Percentiles rank a stretch among this genome's conserved stretches.
phyloP scores from a whole-genome alignment of 2,329 filamentous ascomycete species.

The Aspergillus phoenicis region DNA sequence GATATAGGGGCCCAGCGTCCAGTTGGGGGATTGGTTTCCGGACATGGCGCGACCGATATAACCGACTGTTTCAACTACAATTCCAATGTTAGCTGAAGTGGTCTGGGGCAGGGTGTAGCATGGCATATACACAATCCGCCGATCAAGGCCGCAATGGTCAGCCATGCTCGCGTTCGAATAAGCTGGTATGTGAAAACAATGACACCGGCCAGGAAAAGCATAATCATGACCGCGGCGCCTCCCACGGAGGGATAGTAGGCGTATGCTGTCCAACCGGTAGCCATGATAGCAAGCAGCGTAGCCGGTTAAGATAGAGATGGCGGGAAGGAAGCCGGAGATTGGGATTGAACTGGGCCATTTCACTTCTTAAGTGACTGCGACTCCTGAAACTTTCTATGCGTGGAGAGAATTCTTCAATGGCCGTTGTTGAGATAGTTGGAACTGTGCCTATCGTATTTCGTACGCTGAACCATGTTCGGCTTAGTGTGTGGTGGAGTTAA shows the following conservation, averaged over 20 bases:
- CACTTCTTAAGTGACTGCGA: not conserved
- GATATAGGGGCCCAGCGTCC: slow-evolving; percentile 12
- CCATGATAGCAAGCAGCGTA: not conserved
- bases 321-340: not conserved
- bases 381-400: not conserved
- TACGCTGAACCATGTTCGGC: not conserved
- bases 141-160: slow-evolving; percentile 6
- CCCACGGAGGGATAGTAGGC: slow-evolving; percentile 8
- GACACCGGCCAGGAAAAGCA: not conserved
- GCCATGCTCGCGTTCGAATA: slow-evolving; percentile 4
- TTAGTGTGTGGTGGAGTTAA: not conserved
- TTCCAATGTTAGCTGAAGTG: not conserved
- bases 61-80: slow-evolving; percentile 14
- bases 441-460: slow-evolving; percentile 1
- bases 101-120: not conserved
- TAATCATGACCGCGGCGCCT: slow-evolving; percentile 3
- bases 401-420: not conserved
- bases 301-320: not conserved
- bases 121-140: not conserved
- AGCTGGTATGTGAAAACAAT: slow-evolving; percentile 5
- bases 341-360: not conserved
- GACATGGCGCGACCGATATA: slow-evolving; percentile 15
- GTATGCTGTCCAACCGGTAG: slow-evolving; percentile 6
- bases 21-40: slow-evolving; percentile 11
- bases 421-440: not conserved